Evolutionary conservation across 768 basidiomycete genomes (phyloP).

Genomic region (Panus rudis): DNA sequence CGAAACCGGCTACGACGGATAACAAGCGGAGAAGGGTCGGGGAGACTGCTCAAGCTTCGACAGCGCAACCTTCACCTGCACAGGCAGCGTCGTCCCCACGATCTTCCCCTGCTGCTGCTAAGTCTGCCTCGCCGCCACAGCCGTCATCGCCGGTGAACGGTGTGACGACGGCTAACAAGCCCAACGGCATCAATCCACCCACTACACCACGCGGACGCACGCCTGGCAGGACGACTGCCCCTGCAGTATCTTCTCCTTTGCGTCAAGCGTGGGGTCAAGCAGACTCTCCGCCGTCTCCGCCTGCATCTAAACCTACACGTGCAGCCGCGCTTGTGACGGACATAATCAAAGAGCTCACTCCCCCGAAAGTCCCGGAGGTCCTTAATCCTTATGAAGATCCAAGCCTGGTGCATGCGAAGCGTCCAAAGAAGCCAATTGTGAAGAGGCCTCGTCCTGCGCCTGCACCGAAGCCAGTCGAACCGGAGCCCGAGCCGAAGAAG

Average conservation of each 20-base stretch:
- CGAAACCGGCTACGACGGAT: slow-evolving; percentile 34
- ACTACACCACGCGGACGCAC: slow-evolving; percentile 19
- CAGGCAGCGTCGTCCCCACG: slow-evolving; percentile 6
- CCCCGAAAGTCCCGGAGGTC: slow-evolving; percentile 53
- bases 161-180: background rate
- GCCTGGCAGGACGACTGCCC: slow-evolving; percentile 45
- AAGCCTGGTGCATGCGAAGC: slow-evolving; percentile 50
- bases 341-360: slow-evolving; percentile 64
- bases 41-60: slow-evolving; percentile 33
- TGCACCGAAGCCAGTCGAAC: slow-evolving; percentile 23
- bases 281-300: slow-evolving; percentile 32
- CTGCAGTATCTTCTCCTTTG: slow-evolving; percentile 66
- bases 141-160: background rate
- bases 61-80: slow-evolving; percentile 25
- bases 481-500: slow-evolving; percentile 22
- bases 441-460: slow-evolving; percentile 36
- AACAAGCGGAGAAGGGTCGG: slow-evolving; percentile 58
- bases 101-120: slow-evolving; percentile 1
- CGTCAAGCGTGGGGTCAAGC: slow-evolving; percentile 62
- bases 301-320: slow-evolving; percentile 45
- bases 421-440: slow-evolving; percentile 32
- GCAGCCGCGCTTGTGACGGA: slow-evolving; percentile 65
- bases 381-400: slow-evolving; percentile 75
- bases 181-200: background rate
- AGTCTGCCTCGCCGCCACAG: background rate